Evolutionary conservation across 208 protist genomes (phyloP).

Genomic region (Naegleria gruberi): DNA sequence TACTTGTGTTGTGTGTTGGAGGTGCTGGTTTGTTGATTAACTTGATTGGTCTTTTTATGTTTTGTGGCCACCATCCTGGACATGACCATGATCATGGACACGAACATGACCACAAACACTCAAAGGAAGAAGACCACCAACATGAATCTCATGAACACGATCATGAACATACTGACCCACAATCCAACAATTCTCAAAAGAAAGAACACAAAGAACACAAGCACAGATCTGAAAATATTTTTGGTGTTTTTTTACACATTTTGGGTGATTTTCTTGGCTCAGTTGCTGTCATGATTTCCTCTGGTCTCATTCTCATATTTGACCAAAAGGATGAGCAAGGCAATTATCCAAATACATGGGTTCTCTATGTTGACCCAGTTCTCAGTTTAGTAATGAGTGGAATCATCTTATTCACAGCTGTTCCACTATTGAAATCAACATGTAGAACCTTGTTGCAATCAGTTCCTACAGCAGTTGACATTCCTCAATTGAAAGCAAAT

Average conservation of each 20-base stretch:
- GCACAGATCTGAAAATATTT: constrained; percentile 35
- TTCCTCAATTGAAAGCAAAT: constrained; percentile 33
- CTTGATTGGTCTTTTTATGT: constrained; percentile 2
- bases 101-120: constrained; percentile 32
- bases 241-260: constrained; percentile 54
- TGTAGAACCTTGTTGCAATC: constrained; percentile 45
- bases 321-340: background rate
- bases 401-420: constrained; percentile 41
- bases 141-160: constrained; percentile 23
- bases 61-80: no score
- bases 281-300: constrained; percentile 46
- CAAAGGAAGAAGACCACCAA: constrained; percentile 36
- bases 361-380: constrained; percentile 46
- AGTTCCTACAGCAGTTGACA: constrained; percentile 35
- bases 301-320: constrained; percentile 32
- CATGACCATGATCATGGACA: no score
- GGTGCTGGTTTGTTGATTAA: constrained; percentile 27
- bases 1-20: constrained; percentile 24
- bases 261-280: constrained; percentile 51
- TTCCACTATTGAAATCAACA: constrained; percentile 32
- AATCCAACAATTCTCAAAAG: constrained; percentile 31
- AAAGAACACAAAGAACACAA: constrained; percentile 15
- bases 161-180: constrained; percentile 18
- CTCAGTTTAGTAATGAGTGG: constrained; percentile 37
- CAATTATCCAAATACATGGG: background rate